Percentiles rank a stretch among this genome's conserved stretches.
Evolutionary conservation across 2,329 filamentous ascomycete genomes (phyloP).

Genomic region (Arthrobotrys pseudoclavata): DNA sequence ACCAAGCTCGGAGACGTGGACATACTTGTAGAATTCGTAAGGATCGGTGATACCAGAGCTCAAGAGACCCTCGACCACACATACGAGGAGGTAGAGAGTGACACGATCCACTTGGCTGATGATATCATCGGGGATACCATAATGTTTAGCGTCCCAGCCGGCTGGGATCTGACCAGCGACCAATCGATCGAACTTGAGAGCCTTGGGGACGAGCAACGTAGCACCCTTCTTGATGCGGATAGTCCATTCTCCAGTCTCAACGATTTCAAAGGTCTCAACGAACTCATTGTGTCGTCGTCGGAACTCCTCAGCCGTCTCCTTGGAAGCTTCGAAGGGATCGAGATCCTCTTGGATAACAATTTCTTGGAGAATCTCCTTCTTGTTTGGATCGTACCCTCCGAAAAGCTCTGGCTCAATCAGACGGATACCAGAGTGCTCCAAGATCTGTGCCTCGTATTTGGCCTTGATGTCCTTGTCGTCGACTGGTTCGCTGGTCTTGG

Average conservation of each 20-base stretch:
- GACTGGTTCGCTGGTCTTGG: slow-evolving; percentile 92
- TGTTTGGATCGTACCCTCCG: slow-evolving; percentile 95
- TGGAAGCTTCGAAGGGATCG: slow-evolving; percentile 95
- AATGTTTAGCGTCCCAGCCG: slow-evolving; percentile 95
- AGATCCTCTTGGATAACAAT: slow-evolving; percentile 97
- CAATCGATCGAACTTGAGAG: slow-evolving; percentile 94
- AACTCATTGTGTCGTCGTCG: slow-evolving; percentile 97
- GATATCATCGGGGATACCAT: slow-evolving; percentile 97
- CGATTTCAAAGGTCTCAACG: slow-evolving; percentile 95
- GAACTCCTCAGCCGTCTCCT: slow-evolving; percentile 98
- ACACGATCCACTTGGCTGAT: slow-evolving; percentile 97
- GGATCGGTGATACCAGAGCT: slow-evolving; percentile 97
- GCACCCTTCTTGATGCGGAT: slow-evolving; percentile 96
- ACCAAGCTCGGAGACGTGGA: slow-evolving; percentile 96
- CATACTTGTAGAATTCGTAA: slow-evolving; percentile 99
- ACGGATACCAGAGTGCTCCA: slow-evolving; percentile 97
- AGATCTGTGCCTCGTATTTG: slow-evolving; percentile 96
- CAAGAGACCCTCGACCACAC: slow-evolving; percentile 89
- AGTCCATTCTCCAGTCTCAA: slow-evolving; percentile 92
- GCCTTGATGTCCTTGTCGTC: slow-evolving; percentile 98
- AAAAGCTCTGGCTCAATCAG: slow-evolving; percentile 98
- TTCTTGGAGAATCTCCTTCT: slow-evolving; percentile 98
- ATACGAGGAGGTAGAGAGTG: slow-evolving; percentile 93
- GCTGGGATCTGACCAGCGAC: slow-evolving; percentile 97
- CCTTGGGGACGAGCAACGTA: slow-evolving; percentile 94